These are phyloP conservation scores for Periconia sp. DNA, from an alignment of 2,329 filamentous ascomycete species.

Conservation along the genomic window DNA sequence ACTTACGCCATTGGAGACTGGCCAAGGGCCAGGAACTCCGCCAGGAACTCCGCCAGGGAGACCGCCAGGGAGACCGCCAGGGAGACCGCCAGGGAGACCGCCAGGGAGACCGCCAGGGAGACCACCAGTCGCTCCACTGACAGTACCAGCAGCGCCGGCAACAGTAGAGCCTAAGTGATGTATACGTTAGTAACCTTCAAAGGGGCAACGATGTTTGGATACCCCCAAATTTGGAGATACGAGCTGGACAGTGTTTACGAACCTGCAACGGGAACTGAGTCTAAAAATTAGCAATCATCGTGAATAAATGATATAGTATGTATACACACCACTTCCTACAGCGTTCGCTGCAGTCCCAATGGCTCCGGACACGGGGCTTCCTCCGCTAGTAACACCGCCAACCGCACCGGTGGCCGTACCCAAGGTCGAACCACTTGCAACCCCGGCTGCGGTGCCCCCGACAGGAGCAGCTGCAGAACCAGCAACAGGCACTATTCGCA, in stretches of 20 bases:
- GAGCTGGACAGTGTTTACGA: no score
- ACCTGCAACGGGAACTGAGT: constrained; percentile 4
- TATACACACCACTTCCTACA: constrained; percentile 7
- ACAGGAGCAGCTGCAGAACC: no score
- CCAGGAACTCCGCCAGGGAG: neutral
- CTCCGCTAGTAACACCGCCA: constrained; percentile 1
- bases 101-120: neutral
- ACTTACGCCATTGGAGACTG: constrained; percentile 3
- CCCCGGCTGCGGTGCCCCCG: neutral
- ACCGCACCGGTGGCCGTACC: neutral
- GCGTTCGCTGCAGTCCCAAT: constrained; percentile 3
- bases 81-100: neutral
- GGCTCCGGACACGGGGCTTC: neutral
- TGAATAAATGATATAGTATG: neutral
- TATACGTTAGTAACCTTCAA: no score
- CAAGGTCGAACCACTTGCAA: no score
- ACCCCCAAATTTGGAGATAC: no score
- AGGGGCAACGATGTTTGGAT: no score
- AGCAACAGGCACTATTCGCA: no score
- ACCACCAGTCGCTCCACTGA: neutral
- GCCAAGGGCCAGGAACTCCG: neutral
- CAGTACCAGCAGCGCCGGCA: neutral
- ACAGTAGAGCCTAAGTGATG: neutral
- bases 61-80: neutral
- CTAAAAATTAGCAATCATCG: neutral